phyloP scores from a whole-genome alignment of 2,329 filamentous ascomycete species.

The Fusarium musae region DNA sequence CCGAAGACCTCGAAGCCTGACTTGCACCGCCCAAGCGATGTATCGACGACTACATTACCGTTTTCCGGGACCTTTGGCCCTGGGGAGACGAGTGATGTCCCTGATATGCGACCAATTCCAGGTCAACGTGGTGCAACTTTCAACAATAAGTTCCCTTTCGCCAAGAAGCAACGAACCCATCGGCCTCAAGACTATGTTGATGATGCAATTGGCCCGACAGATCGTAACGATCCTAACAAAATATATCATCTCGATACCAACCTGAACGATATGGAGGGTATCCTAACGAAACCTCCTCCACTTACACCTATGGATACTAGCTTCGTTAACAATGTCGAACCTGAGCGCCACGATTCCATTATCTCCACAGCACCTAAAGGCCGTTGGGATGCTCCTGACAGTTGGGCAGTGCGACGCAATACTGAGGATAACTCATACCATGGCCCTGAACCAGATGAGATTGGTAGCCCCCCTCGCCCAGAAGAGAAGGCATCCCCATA shows the following conservation, averaged over 20 bases:
- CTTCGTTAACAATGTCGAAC: constrained; percentile 58
- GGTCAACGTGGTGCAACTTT: constrained; percentile 61
- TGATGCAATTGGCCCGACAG: constrained; percentile 69
- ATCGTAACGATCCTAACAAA: constrained; percentile 67
- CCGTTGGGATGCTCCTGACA: constrained; percentile 93
- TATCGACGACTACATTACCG: constrained; percentile 53
- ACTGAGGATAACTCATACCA: constrained; percentile 72
- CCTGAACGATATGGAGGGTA: constrained; percentile 90
- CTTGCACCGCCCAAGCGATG: constrained; percentile 52
- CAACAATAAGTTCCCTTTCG: constrained; percentile 72
- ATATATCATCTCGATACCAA: constrained; percentile 88
- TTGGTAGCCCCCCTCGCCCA: constrained; percentile 71
- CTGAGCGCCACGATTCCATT: constrained; percentile 53
- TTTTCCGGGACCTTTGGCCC: constrained; percentile 44
- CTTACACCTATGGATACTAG: constrained; percentile 76
- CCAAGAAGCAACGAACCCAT: constrained; percentile 63
- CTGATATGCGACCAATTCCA: constrained; percentile 43
- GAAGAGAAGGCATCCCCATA: constrained; percentile 82
- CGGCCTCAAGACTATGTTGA: constrained; percentile 63
- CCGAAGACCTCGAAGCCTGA: constrained; percentile 62
- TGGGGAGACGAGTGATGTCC: constrained; percentile 45
- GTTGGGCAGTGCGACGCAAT: constrained; percentile 88
- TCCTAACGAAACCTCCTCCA: constrained; percentile 76
- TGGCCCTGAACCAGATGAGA: constrained; percentile 73
- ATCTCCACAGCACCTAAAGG: constrained; percentile 57